These are phyloP conservation scores for Cardamine occulta DNA, from an alignment of 345 rosid genomes.

Conservation along the genomic window DNA sequence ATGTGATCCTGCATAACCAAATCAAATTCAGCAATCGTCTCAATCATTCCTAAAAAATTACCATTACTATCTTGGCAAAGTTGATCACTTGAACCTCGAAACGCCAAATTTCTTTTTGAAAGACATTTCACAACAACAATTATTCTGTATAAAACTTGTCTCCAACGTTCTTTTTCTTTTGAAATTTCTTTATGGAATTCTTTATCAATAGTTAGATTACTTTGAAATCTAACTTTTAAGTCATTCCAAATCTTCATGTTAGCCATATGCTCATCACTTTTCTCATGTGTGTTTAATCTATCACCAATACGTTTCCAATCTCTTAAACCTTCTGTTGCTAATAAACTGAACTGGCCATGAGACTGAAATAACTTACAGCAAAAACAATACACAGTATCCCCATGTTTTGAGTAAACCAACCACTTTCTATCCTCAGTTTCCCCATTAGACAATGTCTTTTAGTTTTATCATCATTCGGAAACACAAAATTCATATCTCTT, in stretches of 20 bases:
- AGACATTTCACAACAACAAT: not conserved
- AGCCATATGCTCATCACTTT: slow-evolving; percentile 3
- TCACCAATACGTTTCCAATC: slow-evolving; percentile 1
- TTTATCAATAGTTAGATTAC: slow-evolving; percentile 6
- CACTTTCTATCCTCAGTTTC: slow-evolving; percentile 4
- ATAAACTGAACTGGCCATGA: not conserved
- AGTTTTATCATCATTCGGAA: not conserved
- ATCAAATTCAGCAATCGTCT: too few species aligned
- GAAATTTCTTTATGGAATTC: not conserved
- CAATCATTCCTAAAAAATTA: too few species aligned
- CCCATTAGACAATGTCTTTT: not conserved
- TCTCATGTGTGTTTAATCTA: not conserved
- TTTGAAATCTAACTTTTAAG: not conserved
- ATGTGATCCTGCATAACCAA: too few species aligned
- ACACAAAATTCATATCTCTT: not conserved
- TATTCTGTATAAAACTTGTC: not conserved
- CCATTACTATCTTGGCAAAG: slow-evolving; percentile 14
- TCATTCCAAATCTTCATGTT: slow-evolving; percentile 12
- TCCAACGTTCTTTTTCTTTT: not conserved
- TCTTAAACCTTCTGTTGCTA: not conserved
- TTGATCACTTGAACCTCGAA: not conserved
- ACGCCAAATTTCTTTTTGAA: not conserved
- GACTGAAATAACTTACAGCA: not conserved
- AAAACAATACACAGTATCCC: not conserved
- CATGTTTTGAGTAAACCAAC: slow-evolving; percentile 12